These are phyloP conservation scores for Fusarium sp. DNA, from an alignment of 2,329 filamentous ascomycete species.

Conservation along the genomic window DNA sequence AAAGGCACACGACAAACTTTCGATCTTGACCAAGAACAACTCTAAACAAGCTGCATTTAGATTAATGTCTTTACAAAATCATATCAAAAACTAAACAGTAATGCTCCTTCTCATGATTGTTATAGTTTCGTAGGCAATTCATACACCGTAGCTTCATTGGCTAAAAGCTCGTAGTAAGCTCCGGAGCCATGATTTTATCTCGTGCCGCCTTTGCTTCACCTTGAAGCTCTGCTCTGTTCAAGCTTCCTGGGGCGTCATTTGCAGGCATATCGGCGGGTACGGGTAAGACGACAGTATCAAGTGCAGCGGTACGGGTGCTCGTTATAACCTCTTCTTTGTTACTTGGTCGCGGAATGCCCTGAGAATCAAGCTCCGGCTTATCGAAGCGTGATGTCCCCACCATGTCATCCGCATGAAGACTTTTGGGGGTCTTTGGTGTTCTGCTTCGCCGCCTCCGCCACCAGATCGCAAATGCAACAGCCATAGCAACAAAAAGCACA, in stretches of 20 bases:
- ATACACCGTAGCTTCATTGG: neutral
- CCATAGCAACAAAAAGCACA: rapidly evolving
- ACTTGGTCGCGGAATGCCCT: neutral
- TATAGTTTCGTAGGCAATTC: neutral
- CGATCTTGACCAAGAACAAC: too few species aligned
- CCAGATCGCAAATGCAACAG: neutral
- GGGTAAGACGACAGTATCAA: rapidly evolving
- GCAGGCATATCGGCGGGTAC: neutral
- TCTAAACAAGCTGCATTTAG: neutral
- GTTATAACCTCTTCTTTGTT: neutral
- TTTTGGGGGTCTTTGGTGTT: too few species aligned
- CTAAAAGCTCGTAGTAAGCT: neutral
- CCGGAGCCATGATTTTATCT: too few species aligned
- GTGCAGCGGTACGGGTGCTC: too few species aligned
- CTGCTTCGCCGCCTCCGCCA: neutral
- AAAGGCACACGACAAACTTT: rapidly evolving
- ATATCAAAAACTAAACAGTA: neutral
- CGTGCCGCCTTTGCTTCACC: neutral
- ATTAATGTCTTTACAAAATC: neutral
- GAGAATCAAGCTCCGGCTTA: neutral
- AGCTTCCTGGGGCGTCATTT: neutral
- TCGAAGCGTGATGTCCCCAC: rapidly evolving
- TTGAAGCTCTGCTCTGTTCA: neutral
- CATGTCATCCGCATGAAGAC: rapidly evolving
- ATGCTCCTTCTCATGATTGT: neutral